A percentile compares a stretch with the other conserved stretches of the same genome.
These are phyloP conservation scores for Pythium guiyangense DNA, from an alignment of 352 stramenopile genomes.

Conservation along the genomic window DNA sequence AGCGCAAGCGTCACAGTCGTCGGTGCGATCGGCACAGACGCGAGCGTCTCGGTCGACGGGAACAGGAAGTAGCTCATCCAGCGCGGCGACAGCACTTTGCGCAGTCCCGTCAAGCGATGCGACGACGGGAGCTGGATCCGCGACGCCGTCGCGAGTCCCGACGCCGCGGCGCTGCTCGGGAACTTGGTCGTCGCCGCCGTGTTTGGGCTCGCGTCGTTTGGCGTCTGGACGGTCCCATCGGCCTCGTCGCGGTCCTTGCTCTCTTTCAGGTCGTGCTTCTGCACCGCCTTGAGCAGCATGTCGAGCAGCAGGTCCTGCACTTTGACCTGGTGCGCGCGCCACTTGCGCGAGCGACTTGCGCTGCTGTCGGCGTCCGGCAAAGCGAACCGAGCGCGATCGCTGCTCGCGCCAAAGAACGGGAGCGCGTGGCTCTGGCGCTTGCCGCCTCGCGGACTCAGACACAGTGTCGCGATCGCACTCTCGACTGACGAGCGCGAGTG, in stretches of 20 bases:
- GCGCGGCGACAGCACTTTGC: constrained; percentile 48
- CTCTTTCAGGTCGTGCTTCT: constrained; percentile 73
- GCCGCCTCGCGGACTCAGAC: constrained; percentile 12
- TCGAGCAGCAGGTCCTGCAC: constrained; percentile 61
- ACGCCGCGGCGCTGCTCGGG: constrained; percentile 1
- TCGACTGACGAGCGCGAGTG: neutral
- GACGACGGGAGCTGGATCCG: constrained; percentile 43
- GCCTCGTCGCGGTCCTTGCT: constrained; percentile 41
- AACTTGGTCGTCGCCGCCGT: neutral
- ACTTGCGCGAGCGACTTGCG: constrained; percentile 2
- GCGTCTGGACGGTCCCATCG: constrained; percentile 12
- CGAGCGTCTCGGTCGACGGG: constrained; percentile 11
- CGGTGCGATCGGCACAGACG: constrained; percentile 23
- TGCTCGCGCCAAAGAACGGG: neutral
- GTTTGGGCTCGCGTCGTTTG: constrained; percentile 2
- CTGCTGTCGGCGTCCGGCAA: neutral
- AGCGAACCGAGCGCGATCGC: neutral
- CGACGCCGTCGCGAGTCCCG: constrained; percentile 12
- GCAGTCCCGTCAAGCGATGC: constrained; percentile 46
- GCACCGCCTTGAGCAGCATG: constrained; percentile 57
- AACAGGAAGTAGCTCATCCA: constrained; percentile 74
- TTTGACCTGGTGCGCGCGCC: constrained; percentile 28
- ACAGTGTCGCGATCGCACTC: constrained; percentile 6
- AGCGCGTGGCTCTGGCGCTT: neutral
- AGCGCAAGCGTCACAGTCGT: constrained; percentile 51